Percentiles rank a stretch among this genome's conserved stretches.
Evolutionary conservation across 768 basidiomycete genomes (phyloP).

Genomic region (Mycena maculata): DNA sequence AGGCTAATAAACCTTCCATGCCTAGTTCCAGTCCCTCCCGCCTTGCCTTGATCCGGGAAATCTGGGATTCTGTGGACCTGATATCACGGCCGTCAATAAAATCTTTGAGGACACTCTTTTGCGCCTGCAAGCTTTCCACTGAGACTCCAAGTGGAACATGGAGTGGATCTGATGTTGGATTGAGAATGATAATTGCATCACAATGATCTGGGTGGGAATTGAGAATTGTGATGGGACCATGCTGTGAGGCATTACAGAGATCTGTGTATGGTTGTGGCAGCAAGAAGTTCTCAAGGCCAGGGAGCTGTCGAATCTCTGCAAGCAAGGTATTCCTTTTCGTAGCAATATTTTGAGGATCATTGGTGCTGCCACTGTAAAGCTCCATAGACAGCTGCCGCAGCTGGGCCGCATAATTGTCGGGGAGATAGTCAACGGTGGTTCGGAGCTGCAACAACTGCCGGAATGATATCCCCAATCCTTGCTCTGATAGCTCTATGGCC

Average conservation of each 20-base stretch:
- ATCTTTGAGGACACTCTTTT: neutral
- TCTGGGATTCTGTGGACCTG: neutral
- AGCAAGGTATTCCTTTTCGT: neutral
- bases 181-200: neutral
- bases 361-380: neutral
- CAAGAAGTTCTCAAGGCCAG: neutral
- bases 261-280: neutral
- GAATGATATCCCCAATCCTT: neutral
- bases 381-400: neutral
- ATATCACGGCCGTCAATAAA: neutral
- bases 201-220: neutral
- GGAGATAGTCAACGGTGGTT: neutral
- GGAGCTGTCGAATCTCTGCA: neutral
- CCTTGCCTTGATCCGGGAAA: neutral
- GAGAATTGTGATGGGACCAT: neutral
- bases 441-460: neutral
- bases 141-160: neutral
- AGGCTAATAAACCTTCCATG: neutral
- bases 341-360: neutral
- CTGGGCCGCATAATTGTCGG: neutral
- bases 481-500: neutral
- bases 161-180: neutral
- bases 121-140: neutral
- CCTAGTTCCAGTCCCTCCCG: too few relatives aligned
- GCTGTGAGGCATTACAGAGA: neutral